Conservation (phyloP, 352 stramenopile genomes). For the Globisporangium iwayamae region DNA sequence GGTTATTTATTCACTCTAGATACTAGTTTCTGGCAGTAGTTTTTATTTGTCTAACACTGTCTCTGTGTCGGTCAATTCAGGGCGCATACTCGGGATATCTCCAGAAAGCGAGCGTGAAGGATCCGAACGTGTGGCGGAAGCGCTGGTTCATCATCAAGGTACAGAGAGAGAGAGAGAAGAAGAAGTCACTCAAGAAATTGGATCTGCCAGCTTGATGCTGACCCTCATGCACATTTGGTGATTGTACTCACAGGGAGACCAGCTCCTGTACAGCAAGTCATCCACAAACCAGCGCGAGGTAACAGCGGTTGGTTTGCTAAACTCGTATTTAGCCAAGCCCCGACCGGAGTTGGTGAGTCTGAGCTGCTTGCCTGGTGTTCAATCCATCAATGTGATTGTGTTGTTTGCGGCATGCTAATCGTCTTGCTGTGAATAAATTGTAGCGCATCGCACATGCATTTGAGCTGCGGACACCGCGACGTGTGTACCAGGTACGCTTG, state of each 20-base stretch:
- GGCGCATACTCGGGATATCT: constrained; percentile 75
- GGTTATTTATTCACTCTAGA: background rate
- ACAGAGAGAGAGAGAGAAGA: background rate
- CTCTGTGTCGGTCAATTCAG: constrained; percentile 18
- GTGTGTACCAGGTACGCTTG: constrained; percentile 58
- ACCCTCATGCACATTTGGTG: background rate
- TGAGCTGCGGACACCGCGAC: constrained; percentile 67
- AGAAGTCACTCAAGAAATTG: background rate
- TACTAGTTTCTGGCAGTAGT: too few species aligned
- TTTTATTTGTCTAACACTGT: background rate
- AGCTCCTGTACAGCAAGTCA: constrained; percentile 84
- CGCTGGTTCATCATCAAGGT: constrained; percentile 86
- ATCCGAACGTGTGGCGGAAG: constrained; percentile 77
- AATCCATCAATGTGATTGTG: too few species aligned
- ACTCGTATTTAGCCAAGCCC: constrained; percentile 68
- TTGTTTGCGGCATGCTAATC: background rate
- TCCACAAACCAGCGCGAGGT: constrained; percentile 80
- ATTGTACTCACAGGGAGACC: constrained; percentile 41
- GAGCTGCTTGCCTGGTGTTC: background rate
- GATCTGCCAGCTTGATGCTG: background rate
- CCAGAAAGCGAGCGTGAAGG: constrained; percentile 78
- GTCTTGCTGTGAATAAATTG: background rate
- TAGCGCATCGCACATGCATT: constrained; percentile 75
- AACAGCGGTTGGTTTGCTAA: constrained; percentile 75
- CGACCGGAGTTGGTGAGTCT: constrained; percentile 66